Evolutionary conservation across 495 filamentous ascomycete species (phyloP).

Genomic region (Monascus purpureus): DNA sequence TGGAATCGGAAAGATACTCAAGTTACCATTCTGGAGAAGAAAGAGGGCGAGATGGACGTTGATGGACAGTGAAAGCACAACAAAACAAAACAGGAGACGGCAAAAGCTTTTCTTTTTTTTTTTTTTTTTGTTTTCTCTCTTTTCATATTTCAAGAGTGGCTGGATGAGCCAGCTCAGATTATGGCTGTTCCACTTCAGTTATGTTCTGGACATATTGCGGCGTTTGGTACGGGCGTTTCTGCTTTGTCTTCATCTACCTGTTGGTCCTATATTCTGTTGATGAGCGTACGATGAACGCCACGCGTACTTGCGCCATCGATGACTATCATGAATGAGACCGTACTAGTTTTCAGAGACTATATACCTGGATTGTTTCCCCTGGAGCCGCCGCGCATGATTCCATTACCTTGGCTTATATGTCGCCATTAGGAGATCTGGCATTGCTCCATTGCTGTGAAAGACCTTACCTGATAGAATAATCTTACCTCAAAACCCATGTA

Average conservation of each 20-base stretch:
- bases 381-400: no score
- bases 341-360: no score
- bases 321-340: slow-evolving; percentile 11
- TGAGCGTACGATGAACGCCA: slow-evolving; percentile 25
- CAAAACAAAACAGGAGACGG: no score
- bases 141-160: no score
- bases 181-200: no score
- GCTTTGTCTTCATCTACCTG: slow-evolving; percentile 6
- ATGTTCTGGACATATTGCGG: slow-evolving; percentile 14
- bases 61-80: slow-evolving; percentile 26
- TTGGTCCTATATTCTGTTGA: slow-evolving; percentile 14
- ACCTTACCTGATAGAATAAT: no score
- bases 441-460: no score
- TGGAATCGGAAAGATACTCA: slow-evolving; percentile 30
- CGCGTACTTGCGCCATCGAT: not conserved
- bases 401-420: no score
- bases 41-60: slow-evolving; percentile 25
- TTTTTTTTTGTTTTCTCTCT: slow-evolving; percentile 12
- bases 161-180: no score
- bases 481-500: no score
- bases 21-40: slow-evolving; percentile 26
- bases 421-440: no score
- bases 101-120: slow-evolving; percentile 3
- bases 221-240: slow-evolving; percentile 26
- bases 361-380: no score